Base-by-base conservation (phyloP, 257 asterid genomes). In the Solanum pennellii region DNA sequence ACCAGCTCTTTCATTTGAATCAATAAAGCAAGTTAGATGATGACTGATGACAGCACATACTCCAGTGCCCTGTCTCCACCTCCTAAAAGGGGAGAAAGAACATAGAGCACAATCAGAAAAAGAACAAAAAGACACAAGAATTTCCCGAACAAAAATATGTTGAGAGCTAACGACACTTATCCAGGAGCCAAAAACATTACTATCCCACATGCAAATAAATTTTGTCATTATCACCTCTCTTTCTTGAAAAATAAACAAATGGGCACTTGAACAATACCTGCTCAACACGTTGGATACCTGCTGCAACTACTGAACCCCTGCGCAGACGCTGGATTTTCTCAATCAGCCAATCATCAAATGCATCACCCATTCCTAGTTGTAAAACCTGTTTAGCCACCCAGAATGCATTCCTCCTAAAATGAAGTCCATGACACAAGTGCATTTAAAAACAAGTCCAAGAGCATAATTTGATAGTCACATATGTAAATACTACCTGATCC, bases 331-430 rank as follows among this genome's bases (percentile, higher is more conserved):
- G 98, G 90, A 97, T 94, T 92, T 95, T 95, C 91, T 90, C 98
- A 86, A 97, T 93, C 92, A 97, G 89, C 99, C 99, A 97, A 91
- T 97, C 98, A 92, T 97, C 98, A 86, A 97, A 92, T 80, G 99
- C 99, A 91, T 97, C 99, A 44, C 99, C 98, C 99, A 97, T 95
- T 86, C 99, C 99, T 93, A 97, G 90, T 83, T 95, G 99, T 87
- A 97, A 89, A 86, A 95, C 97, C 94, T 95, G 99, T 88, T 97
- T 97, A 77, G 98, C 99, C 83, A 94, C 97, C 99, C 99, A 97
- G 83, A 97, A 94, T 84, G 98, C 98, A 89, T 95, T 93, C 90
- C 98, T 94, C 96, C 98, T 95, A 92, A 77, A 89, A 76, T 76
- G 13, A n/a, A n/a, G 37, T 41, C 83, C 83, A 42, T 42, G 37